phyloP scores from a whole-genome alignment of 768 basidiomycete genomes.

The Xerocomus brunneocitrinus region DNA sequence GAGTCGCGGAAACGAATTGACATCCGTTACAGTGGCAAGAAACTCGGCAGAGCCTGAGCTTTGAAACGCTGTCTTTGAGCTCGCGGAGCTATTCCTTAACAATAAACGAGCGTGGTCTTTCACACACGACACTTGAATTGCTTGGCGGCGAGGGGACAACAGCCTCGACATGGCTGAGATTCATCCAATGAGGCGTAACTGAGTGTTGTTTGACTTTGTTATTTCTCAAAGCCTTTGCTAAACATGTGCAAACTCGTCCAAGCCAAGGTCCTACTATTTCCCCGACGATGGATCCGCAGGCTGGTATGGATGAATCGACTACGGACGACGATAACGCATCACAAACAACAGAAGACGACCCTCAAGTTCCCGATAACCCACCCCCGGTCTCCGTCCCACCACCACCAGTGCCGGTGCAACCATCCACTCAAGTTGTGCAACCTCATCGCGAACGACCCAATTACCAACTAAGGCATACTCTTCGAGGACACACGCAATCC shows the following conservation, averaged over 20 bases:
- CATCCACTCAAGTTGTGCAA: slow-evolving; percentile 28
- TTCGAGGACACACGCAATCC: slow-evolving; percentile 75
- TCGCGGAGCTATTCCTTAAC: slow-evolving; percentile 12
- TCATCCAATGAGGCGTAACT: not conserved
- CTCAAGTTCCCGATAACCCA: slow-evolving; percentile 63
- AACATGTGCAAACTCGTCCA: slow-evolving; percentile 22
- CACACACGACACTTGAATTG: not conserved
- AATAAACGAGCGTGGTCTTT: not conserved
- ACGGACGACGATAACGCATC: slow-evolving; percentile 65
- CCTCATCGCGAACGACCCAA: slow-evolving; percentile 47
- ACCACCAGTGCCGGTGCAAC: slow-evolving; percentile 31
- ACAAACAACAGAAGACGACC: slow-evolving; percentile 83
- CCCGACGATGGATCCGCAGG: slow-evolving; percentile 18
- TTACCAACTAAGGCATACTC: slow-evolving; percentile 62
- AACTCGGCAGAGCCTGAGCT: slow-evolving; percentile 26
- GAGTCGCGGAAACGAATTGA: slow-evolving; percentile 16
- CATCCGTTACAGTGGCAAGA: slow-evolving; percentile 18
- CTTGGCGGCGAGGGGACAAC: not conserved
- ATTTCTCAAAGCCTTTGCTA: slow-evolving; percentile 19
- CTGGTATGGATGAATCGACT: slow-evolving; percentile 40
- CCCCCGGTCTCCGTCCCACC: slow-evolving; percentile 37
- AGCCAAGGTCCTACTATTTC: not conserved
- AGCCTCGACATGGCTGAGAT: slow-evolving; percentile 14
- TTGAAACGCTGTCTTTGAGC: slow-evolving; percentile 19
- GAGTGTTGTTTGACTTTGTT: slow-evolving; percentile 22